Base-by-base conservation (phyloP, 2,329 filamentous ascomycete genomes). In the Botrytis tulipae region DNA sequence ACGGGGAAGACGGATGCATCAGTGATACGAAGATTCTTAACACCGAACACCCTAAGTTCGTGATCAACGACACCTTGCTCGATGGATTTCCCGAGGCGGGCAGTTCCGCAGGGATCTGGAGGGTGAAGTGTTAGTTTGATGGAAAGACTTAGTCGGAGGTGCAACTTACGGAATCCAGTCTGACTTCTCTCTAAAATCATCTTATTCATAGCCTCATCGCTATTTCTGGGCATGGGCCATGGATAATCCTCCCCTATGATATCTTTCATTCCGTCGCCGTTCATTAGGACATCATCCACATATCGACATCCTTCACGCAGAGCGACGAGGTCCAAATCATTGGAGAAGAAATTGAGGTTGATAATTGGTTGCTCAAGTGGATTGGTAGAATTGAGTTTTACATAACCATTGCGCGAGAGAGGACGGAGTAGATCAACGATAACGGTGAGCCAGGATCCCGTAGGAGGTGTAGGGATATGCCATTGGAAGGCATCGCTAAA, bases 351-450 rank as follows among this genome's bases (percentile, higher is more conserved):
- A 25, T 78, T 78, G 3, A 77, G 60, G 57, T 78, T 78, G 60
- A 78, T 83, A 29, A 77, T 73, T 18, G 77, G 85, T 92, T 20
- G 86, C 92, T 6, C 90, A 89, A 71, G 92, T 88, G 40, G 90
- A 81, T 85, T 79, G 18, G 81, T 75, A 46, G 80, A 83, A 72
- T 83, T 82, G 22, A 85, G 78, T 3, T 80, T 84, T 9, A 87
- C 83, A 54, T 82, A 80, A 18, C 84, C 84, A 5, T 76, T 74
- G 62, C 80, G 79, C 1, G 85, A 87, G 46, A 87, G 76, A 0
- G 86, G 85, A 0, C 85, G 84, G 10, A 87, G 79, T 22, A 87
- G 81, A 72, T 86, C 85, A 14, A 51, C 48, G 48, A 51, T 51
- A 25, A 51, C 25, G 22, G 87, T 90, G 72, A 89, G 82, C 80